Conservation (phyloP, 2,329 filamentous ascomycete species). For the Aspergillus chevalieri region DNA sequence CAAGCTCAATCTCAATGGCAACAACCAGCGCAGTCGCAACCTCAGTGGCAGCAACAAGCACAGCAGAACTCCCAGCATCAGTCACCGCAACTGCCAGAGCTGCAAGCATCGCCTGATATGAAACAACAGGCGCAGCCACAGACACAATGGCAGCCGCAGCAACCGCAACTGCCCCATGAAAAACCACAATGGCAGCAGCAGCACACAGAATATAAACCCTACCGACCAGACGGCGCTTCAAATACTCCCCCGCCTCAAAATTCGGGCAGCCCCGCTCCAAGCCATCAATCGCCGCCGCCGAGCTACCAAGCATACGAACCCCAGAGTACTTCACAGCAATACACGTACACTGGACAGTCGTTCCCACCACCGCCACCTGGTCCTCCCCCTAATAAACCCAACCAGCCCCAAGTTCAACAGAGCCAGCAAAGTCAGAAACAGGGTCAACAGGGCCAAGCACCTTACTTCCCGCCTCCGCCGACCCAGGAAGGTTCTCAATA, state of each 20-base stretch:
- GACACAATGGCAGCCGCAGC: not conserved
- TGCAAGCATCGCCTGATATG: slow-evolving; percentile 1
- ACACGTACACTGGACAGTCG: slow-evolving; percentile 27
- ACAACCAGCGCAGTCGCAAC: too few species aligned
- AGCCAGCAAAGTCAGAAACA: slow-evolving; percentile 7
- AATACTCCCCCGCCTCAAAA: not conserved
- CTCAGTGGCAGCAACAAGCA: slow-evolving; percentile 1
- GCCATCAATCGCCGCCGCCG: slow-evolving; percentile 5
- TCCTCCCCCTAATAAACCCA: slow-evolving; percentile 17
- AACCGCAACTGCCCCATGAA: not conserved
- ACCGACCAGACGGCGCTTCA: slow-evolving; percentile 1
- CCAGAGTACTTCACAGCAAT: slow-evolving; percentile 10
- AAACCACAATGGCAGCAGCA: slow-evolving; percentile 5
- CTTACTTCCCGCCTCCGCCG: slow-evolving; percentile 40
- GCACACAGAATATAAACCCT: slow-evolving; percentile 1
- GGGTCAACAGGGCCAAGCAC: slow-evolving; percentile 27
- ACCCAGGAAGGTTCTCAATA: slow-evolving; percentile 25
- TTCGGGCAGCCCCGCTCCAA: not conserved
- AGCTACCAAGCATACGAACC: slow-evolving; percentile 5
- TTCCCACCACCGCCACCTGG: slow-evolving; percentile 37
- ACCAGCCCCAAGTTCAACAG: slow-evolving; percentile 6
- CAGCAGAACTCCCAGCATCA: slow-evolving; percentile 3
- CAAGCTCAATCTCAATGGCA: too few species aligned
- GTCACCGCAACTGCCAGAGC: not conserved
- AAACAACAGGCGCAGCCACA: slow-evolving; percentile 9